Evolutionary conservation across 148 eudicot genomes (phyloP).

Genomic region (Rhododendron mucronatum): DNA sequence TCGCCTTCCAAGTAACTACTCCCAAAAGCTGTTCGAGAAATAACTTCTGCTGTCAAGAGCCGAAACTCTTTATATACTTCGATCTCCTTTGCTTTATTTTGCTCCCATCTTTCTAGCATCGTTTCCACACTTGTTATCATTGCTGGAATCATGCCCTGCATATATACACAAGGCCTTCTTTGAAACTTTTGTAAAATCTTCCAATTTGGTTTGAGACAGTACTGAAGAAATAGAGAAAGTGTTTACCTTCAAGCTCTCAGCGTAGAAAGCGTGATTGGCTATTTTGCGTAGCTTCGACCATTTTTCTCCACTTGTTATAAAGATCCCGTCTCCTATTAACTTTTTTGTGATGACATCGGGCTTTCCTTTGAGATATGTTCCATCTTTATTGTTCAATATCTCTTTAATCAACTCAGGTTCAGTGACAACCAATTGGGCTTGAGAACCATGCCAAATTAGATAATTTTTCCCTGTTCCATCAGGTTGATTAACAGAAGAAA

Average conservation of each 20-base stretch:
- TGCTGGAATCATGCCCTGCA: constrained; percentile 6
- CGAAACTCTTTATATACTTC: not conserved
- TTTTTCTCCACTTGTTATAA: constrained; percentile 8
- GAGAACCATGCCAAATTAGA: constrained; percentile 15
- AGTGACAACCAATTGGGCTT: constrained; percentile 11
- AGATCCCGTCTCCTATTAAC: constrained; percentile 12
- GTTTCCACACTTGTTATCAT: constrained; percentile 5
- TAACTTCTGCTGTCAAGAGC: not conserved
- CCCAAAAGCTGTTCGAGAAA: constrained; percentile 9
- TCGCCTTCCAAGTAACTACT: constrained; percentile 7
- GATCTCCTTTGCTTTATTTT: not conserved
- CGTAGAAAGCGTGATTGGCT: constrained; percentile 9
- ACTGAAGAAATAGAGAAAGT: too few species aligned
- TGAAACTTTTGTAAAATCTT: not conserved
- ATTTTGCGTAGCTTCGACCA: constrained; percentile 12
- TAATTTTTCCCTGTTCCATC: constrained; percentile 13
- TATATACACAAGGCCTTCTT: not conserved
- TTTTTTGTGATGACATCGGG: not conserved
- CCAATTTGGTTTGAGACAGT: not conserved
- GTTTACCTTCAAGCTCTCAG: constrained; percentile 19
- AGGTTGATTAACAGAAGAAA: not conserved
- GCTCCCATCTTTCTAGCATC: constrained; percentile 13
- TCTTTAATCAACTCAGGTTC: constrained; percentile 22
- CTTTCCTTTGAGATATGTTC: not conserved
- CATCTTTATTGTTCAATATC: not conserved